Conservation (phyloP, 176 grass and related monocot genomes). For the Eragrostis nindensis region DNA sequence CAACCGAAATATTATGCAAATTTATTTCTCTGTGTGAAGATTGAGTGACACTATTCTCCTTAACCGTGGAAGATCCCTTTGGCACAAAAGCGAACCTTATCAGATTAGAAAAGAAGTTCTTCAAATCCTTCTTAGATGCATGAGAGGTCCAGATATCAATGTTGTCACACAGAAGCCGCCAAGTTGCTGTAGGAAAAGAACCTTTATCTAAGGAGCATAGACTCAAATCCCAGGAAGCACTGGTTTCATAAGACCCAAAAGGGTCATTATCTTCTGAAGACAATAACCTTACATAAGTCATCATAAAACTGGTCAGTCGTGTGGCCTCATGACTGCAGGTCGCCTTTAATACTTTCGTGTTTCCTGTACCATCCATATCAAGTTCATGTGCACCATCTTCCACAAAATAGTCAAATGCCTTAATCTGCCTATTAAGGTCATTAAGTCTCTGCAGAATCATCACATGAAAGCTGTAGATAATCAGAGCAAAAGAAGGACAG, state of each 20-base stretch:
- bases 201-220: conserved; percentile 68
- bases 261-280: conserved; percentile 44
- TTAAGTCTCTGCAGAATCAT: conserved; percentile 81
- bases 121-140: conserved; percentile 77
- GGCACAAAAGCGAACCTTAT: conserved; percentile 58
- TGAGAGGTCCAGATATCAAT: conserved; percentile 86
- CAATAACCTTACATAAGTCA: conserved; percentile 51
- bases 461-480: conserved; percentile 65
- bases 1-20: conserved; percentile 65
- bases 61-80: conserved; percentile 26
- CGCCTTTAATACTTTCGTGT: conserved; percentile 37
- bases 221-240: conserved; percentile 59
- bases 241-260: conserved; percentile 30
- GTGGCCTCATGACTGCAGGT: conserved; percentile 56
- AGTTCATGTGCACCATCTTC: conserved; percentile 41
- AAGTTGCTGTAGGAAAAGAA: conserved; percentile 71
- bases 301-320: conserved; percentile 70
- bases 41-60: conserved; percentile 31
- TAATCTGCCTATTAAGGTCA: conserved; percentile 88
- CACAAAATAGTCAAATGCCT: conserved; percentile 71
- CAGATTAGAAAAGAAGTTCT: conserved; percentile 75
- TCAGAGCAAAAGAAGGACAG: conserved; percentile 39
- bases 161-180: conserved; percentile 79
- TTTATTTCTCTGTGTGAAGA: conserved; percentile 47
- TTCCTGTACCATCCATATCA: conserved; percentile 43